These are phyloP conservation scores for Ogataea saltuana DNA, from an alignment of 805 yeast genomes.

Conservation along the genomic window DNA sequence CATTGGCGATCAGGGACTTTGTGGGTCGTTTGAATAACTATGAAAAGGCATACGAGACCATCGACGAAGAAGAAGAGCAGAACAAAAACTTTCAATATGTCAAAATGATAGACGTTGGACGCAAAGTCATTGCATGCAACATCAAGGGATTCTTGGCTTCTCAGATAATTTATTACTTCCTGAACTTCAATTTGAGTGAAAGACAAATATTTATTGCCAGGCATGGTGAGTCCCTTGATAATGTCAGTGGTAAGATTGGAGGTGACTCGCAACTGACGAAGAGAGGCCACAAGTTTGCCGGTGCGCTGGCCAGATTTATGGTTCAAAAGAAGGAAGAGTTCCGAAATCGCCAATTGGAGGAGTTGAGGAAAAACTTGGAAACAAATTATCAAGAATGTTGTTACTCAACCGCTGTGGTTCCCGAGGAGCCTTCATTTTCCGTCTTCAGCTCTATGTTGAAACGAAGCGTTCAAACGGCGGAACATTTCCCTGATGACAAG, in stretches of 20 bases:
- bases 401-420: constrained; percentile 29
- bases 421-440: constrained; percentile 74
- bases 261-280: constrained; percentile 84
- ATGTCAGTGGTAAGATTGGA: constrained; percentile 83
- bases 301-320: constrained; percentile 74
- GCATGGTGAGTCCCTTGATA: constrained; percentile 90
- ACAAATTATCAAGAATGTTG: constrained; percentile 8
- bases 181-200: constrained; percentile 84
- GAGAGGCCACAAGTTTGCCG: constrained; percentile 75
- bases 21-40: constrained; percentile 79
- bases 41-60: constrained; percentile 85
- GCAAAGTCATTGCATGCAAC: constrained; percentile 88
- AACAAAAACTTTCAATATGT: constrained; percentile 76
- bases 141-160: constrained; percentile 87
- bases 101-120: constrained; percentile 95
- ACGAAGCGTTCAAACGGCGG: constrained; percentile 77
- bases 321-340: constrained; percentile 69
- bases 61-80: constrained; percentile 69
- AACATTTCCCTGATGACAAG: constrained; percentile 67
- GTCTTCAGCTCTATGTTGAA: constrained; percentile 91
- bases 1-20: constrained; percentile 77
- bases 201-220: constrained; percentile 94
- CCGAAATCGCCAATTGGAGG: constrained; percentile 57
- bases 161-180: constrained; percentile 85
- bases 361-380: constrained; percentile 45